Base-by-base conservation (phyloP, 139 green algal species). In the Yamagishiella unicocca region DNA sequence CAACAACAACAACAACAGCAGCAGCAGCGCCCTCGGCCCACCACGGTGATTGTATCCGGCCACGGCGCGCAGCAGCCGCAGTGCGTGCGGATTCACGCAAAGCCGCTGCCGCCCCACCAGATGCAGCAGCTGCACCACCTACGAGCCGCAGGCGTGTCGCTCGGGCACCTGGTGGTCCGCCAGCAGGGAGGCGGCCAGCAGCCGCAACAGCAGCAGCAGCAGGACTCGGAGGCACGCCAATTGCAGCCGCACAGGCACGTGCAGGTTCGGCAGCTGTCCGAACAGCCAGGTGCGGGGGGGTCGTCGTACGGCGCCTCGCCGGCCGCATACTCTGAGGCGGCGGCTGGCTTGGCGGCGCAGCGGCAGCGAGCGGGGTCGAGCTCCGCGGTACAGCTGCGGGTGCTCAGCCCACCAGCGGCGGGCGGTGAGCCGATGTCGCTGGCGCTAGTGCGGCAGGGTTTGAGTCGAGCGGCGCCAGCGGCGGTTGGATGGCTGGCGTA, bases 121-220 rank as follows among this genome's bases (percentile, higher is more conserved):
- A 25, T 80, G 42, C 72, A 80, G 42, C 72, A 80, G 24, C 72
- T 80, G 72, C 43, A 9, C 6, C 72, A 80, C 42, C 43, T 80
- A 29, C 72, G 43, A 7, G 72, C 72, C 4, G 72, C 72, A 29
- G 72, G 72, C 25, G 72, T 80, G 43, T 64, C 72, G 29, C 72
- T 80, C 1, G 43, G 72, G 25, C 70, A 78, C 70, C 42, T 42
- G n/a, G 43, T 80, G n/a, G 45, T 80, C 25, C 72, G 45, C 14
- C 27, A 64, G 6, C 43, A 40, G n/a, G 33, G 43, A 5, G n/a
- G n/a, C n/a, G 64, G 7, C 14, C 72, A 27, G 2, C 72, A 64
- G 10, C 43, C 12, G 6, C 25, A 42, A 1, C 43, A 64, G 43
- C 72, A 80, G 2, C 72, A 58, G 9, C 42, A 2, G 27, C 71